Percentiles rank a stretch among this genome's conserved stretches.
Evolutionary conservation across 352 stramenopile genomes (phyloP).

Genomic region (Globisporangium nunn): DNA sequence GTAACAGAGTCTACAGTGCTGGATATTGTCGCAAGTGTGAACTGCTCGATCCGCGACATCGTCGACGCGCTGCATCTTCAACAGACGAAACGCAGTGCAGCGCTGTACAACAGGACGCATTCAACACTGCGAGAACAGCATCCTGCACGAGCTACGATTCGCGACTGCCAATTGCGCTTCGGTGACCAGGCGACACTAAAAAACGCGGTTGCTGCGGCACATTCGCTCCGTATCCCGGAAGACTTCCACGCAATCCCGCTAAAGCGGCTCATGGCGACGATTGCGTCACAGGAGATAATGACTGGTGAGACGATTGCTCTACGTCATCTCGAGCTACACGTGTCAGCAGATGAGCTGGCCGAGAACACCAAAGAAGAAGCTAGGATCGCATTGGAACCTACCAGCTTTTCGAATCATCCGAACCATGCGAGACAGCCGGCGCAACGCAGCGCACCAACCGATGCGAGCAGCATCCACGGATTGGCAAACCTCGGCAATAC

Average conservation of each 20-base stretch:
- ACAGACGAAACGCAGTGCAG: neutral
- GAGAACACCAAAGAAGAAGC: neutral
- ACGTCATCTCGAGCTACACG: constrained; percentile 1
- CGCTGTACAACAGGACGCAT: neutral
- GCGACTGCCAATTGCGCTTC: constrained; percentile 10
- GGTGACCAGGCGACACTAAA: too few relatives aligned
- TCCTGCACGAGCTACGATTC: neutral
- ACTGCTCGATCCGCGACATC: constrained; percentile 12
- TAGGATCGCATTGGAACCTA: neutral
- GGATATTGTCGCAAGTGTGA: constrained; percentile 7
- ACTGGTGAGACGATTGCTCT: neutral
- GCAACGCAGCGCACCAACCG: constrained; percentile 25
- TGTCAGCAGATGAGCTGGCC: neutral
- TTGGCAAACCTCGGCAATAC: constrained; percentile 69
- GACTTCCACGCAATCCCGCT: constrained; percentile 8
- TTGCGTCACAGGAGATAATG: neutral
- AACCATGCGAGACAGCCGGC: neutral
- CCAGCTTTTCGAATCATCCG: constrained; percentile 1
- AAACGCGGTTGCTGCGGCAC: neutral
- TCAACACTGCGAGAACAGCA: neutral
- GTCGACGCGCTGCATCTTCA: constrained; percentile 9
- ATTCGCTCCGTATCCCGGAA: constrained; percentile 1
- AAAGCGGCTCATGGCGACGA: constrained; percentile 6
- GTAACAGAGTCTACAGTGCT: neutral
- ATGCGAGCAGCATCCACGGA: constrained; percentile 79